These are phyloP conservation scores for Talaromyces sp. DNA, from an alignment of 2,329 filamentous ascomycete species.

Conservation along the genomic window DNA sequence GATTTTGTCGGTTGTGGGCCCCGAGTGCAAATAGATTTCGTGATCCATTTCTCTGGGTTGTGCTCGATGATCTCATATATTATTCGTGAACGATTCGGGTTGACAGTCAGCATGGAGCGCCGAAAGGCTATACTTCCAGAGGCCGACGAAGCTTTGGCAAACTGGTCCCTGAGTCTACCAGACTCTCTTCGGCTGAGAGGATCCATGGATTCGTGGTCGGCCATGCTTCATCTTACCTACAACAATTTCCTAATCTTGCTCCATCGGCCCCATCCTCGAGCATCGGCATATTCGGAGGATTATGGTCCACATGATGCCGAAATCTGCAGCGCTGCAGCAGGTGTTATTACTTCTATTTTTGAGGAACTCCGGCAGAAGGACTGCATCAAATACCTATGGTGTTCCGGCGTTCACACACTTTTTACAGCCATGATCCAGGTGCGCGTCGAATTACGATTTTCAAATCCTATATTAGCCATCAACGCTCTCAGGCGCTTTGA, in stretches of 20 bases:
- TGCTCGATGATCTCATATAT: constrained; percentile 51
- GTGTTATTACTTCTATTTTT: constrained; percentile 46
- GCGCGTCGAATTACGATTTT: constrained; percentile 45
- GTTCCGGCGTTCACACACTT: constrained; percentile 43
- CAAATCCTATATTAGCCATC: constrained; percentile 45
- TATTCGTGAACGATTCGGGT: constrained; percentile 41
- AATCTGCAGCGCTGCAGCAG: constrained; percentile 45
- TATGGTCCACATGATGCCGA: constrained; percentile 46
- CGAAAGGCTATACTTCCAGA: constrained; percentile 42
- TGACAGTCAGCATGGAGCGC: constrained; percentile 38
- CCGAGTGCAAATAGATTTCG: constrained; percentile 44
- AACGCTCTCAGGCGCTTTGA: constrained; percentile 46
- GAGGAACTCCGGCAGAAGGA: constrained; percentile 43
- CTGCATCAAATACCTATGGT: constrained; percentile 43
- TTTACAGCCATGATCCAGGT: constrained; percentile 50
- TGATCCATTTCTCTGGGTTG: constrained; percentile 50
- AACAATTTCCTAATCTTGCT: constrained; percentile 47
- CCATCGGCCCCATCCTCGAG: constrained; percentile 44
- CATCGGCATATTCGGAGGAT: constrained; percentile 43
- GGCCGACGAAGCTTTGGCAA: constrained; percentile 42
- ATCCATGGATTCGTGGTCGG: constrained; percentile 44
- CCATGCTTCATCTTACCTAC: constrained; percentile 45
- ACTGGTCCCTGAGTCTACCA: constrained; percentile 42
- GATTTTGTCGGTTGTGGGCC: constrained; percentile 50
- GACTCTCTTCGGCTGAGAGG: constrained; percentile 40